Base-by-base conservation (phyloP, 1,139 yeast species). In the Nakaseomyces bracarensis region DNA sequence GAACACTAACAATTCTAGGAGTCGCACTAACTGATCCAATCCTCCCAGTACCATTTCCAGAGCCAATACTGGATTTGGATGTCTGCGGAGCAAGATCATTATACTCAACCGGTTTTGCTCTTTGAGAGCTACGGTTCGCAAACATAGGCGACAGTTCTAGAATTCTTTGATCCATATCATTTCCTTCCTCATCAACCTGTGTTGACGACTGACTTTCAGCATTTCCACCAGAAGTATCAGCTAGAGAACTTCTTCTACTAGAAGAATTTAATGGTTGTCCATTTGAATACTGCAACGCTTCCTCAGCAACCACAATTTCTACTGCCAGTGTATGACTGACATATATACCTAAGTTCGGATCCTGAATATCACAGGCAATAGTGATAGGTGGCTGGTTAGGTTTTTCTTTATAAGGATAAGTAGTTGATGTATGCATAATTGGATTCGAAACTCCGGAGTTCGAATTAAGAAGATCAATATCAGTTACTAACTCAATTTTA, bases 261-360 rank as follows among this genome's bases (percentile, higher is more conserved):
- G 16, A n/a, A 51, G 43, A 40, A 33, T 43, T 46, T 18, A 57
- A 37, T n/a, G 63, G 61, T 29, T 58, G 59, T 1, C 65, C 65
- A 42, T 57, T 56, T 1, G 58, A 47, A 41, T 61, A 56, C 43
- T 74, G 80, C 27, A 81, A 63, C 9, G 79, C 57, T 57, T 91
- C 98, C 63, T 91, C 98, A 1, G 95, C 95, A 34, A 91, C 87
- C n/a, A 89, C 84, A 44, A 86, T 75, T 62, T 91, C 98, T 33
- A 89, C 77, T 4, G 86, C 75, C 39, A 91, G 67, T 14, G 78
- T 70, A 59, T 91, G 98, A 38, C 71, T 68, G 1, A 86, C 89
- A 51, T 71, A 72, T 8, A 91, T 69, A 0, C 97, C 97, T 43
- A 81, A 65, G 3, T 77, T 77, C 1, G 93, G 83, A 57, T 89